Percentiles rank a stretch among this genome's conserved stretches.
phyloP scores from a whole-genome alignment of 1,139 yeast genomes.

The Arxiozyma slooffiae region DNA sequence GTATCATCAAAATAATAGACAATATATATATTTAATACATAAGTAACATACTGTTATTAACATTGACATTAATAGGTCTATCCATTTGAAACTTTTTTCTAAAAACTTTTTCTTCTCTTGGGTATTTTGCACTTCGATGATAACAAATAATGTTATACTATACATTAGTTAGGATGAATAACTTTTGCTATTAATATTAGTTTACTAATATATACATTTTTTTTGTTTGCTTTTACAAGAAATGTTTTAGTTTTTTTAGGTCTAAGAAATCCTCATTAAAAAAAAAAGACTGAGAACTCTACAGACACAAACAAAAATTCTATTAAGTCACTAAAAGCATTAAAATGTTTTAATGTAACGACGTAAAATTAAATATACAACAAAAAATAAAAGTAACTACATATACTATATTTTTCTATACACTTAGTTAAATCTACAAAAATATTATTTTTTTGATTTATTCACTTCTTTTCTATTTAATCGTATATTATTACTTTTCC shows the following conservation, averaged over 20 bases:
- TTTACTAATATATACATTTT: too few relatives aligned
- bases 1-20: not conserved
- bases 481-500: too few relatives aligned
- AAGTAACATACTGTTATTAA: constrained; percentile 1
- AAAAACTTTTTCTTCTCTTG: not conserved
- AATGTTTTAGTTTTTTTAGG: too few relatives aligned
- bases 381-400: too few relatives aligned
- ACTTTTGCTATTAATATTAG: not conserved
- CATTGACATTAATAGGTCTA: constrained; percentile 1
- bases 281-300: not conserved
- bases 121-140: too few relatives aligned
- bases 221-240: not conserved
- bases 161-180: not conserved
- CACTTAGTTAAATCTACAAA: not conserved
- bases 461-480: too few relatives aligned
- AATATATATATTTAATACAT: not conserved
- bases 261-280: not conserved
- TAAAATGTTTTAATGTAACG: not conserved
- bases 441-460: too few relatives aligned
- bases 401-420: too few relatives aligned
- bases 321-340: too few relatives aligned
- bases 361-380: not conserved
- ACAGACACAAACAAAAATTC: not conserved
- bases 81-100: not conserved
- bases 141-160: not conserved